Evolutionary conservation across 129 eudicot genomes (phyloP), one percentile per base, ranked within the genome.

Genomic region (Helianthus tuberosus): DNA sequence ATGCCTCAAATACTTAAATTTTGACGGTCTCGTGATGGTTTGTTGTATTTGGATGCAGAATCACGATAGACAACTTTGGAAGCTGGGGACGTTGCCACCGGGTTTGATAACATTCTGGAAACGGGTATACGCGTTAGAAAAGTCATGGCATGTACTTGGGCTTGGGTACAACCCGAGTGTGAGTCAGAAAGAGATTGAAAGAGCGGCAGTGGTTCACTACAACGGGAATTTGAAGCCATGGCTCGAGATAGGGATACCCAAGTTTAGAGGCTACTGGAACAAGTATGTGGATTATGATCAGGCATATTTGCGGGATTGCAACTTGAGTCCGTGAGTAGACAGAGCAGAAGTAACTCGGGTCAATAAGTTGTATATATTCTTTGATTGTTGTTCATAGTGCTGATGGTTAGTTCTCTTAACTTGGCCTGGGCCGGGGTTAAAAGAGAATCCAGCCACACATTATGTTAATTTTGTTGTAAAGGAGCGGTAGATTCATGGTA

Each of bases 221-320:
- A 95, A 91, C 29, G 97, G 97, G 48, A 91, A 95, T 86, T 80
- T 95, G 82, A 95, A 95, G 70, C 99, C 97, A 2, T 95, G 97
- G 97, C 90, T 95, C 35, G 99, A 95, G 82, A 95, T 95, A 13
- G 97, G 88, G 66, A 86, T 94, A 67, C 89, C 93, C 32, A 95
- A 89, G 82, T 95, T 84, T 74, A 76, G 91, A 49, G 69, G 55
- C 69, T 91, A 94, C 71, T 95, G 99, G 99, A 75, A 81, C 6
- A 87, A 73, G 71, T 95, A 65, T 78, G 86, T 89, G 41, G 97
- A 95, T 39, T 91, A 91, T 79, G 97, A 91, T 44, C 91, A 86
- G 53, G 46, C 70, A 35, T 94, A 90, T 65, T 53, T 94, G 83
- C 77, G 97, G 69, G 99, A 95, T 49, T 95, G 99, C 83, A 95